Percentiles rank a stretch among this genome's conserved stretches.
These are phyloP conservation scores for Stereocaulon alpinum DNA, from an alignment of 495 filamentous ascomycete species.

Conservation along the genomic window DNA sequence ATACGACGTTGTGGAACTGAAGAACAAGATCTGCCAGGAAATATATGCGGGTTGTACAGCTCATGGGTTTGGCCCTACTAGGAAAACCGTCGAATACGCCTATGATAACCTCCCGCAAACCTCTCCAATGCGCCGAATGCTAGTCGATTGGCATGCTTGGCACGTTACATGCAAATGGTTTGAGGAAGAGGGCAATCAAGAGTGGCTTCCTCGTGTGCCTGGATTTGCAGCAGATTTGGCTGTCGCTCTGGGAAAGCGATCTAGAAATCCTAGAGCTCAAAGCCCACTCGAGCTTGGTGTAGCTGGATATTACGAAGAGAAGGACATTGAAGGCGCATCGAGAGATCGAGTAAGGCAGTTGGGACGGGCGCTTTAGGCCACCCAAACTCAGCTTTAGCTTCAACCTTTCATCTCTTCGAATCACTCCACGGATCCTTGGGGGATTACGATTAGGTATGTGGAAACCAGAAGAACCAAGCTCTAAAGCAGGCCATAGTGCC, in stretches of 20 bases:
- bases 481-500: no score
- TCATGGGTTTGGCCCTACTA: neutral
- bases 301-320: no score
- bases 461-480: no score
- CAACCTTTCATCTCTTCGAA: no score
- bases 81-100: neutral
- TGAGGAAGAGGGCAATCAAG: neutral
- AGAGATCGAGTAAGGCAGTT: no score
- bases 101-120: neutral
- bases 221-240: neutral
- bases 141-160: conserved; percentile 4
- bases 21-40: neutral
- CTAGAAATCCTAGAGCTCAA: neutral
- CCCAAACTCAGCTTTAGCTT: no score
- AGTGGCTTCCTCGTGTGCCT: neutral
- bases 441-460: no score
- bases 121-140: conserved; percentile 1
- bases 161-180: neutral
- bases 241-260: neutral
- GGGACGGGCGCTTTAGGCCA: no score
- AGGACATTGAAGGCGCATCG: no score
- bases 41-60: neutral
- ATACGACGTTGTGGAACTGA: conserved; percentile 2
- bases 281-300: no score
- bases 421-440: no score